Evolutionary conservation across 1,284 basidiomycete species (phyloP).

Genomic region (Moniliophthora roreri): DNA sequence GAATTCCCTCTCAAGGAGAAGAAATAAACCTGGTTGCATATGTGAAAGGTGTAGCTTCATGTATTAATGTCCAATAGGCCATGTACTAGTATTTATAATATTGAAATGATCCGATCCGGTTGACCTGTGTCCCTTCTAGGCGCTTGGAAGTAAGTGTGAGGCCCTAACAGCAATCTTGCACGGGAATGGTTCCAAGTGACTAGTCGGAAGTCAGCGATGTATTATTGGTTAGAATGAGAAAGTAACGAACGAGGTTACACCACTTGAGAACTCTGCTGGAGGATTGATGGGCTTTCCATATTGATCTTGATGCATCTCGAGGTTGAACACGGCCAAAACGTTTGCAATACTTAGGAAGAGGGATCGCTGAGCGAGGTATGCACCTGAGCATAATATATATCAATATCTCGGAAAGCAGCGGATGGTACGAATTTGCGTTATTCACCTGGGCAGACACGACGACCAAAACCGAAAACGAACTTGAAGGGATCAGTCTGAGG

Average conservation of each 20-base stretch:
- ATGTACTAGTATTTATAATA: no score
- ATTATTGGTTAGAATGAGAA: no score
- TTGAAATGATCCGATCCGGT: no score
- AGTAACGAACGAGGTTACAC: not conserved
- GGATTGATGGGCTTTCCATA: constrained; percentile 6
- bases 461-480: constrained; percentile 23
- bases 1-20: constrained; percentile 27
- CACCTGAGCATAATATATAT: constrained; percentile 16
- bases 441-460: constrained; percentile 15
- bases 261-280: not conserved
- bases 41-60: no score
- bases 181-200: no score
- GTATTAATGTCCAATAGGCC: no score
- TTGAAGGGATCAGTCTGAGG: constrained; percentile 18
- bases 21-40: constrained; percentile 1
- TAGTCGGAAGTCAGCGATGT: no score
- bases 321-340: constrained; percentile 37
- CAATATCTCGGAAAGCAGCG: not conserved
- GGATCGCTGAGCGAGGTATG: constrained; percentile 34
- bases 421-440: not conserved
- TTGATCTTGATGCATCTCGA: constrained; percentile 33
- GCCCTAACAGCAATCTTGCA: no score
- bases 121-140: no score
- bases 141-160: no score
- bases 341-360: constrained; percentile 33